Percentiles rank a stretch among this genome's conserved stretches.
Evolutionary conservation across 2,329 filamentous ascomycete genomes (phyloP).

Genomic region (Ophiostoma triangulosporum): DNA sequence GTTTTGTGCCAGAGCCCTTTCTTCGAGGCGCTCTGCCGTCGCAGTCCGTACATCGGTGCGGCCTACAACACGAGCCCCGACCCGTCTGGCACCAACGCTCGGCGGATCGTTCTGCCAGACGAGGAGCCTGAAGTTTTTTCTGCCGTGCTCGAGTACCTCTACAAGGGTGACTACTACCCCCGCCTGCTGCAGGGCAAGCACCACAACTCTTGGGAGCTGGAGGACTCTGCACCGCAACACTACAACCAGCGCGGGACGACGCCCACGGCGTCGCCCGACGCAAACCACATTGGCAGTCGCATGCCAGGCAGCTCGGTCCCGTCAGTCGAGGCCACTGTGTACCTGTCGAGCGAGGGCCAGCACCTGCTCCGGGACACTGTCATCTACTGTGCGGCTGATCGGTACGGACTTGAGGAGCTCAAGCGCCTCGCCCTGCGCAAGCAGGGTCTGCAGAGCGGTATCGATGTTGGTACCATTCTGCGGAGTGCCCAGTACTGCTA

Average conservation of each 20-base stretch:
- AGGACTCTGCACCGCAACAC: slow-evolving; percentile 47
- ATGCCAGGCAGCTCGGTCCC: slow-evolving; percentile 12
- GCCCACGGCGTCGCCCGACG: slow-evolving; percentile 38
- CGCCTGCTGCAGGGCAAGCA: slow-evolving; percentile 78
- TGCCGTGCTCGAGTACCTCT: slow-evolving; percentile 87
- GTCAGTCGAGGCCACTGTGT: slow-evolving; percentile 61
- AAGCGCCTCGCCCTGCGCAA: slow-evolving; percentile 85
- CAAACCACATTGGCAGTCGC: slow-evolving; percentile 20
- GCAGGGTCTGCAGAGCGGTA: slow-evolving; percentile 84
- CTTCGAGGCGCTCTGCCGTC: slow-evolving; percentile 57
- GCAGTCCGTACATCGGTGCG: slow-evolving; percentile 7
- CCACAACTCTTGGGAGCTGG: slow-evolving; percentile 78
- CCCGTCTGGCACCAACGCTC: slow-evolving; percentile 47
- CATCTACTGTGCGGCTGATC: slow-evolving; percentile 85
- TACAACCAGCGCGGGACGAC: slow-evolving; percentile 22
- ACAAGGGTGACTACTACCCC: slow-evolving; percentile 93
- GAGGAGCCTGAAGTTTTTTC: slow-evolving; percentile 89
- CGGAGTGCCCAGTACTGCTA: slow-evolving; percentile 91
- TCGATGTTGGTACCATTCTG: slow-evolving; percentile 83
- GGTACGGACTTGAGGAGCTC: slow-evolving; percentile 83
- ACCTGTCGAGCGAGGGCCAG: slow-evolving; percentile 59
- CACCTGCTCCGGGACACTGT: slow-evolving; percentile 81
- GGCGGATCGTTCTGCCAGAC: slow-evolving; percentile 57
- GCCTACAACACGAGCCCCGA: slow-evolving; percentile 7
- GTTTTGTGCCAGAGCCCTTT: slow-evolving; percentile 76